Conservation (phyloP, 371 early-diverging fungal species). For the Rhizopus microsporus region DNA sequence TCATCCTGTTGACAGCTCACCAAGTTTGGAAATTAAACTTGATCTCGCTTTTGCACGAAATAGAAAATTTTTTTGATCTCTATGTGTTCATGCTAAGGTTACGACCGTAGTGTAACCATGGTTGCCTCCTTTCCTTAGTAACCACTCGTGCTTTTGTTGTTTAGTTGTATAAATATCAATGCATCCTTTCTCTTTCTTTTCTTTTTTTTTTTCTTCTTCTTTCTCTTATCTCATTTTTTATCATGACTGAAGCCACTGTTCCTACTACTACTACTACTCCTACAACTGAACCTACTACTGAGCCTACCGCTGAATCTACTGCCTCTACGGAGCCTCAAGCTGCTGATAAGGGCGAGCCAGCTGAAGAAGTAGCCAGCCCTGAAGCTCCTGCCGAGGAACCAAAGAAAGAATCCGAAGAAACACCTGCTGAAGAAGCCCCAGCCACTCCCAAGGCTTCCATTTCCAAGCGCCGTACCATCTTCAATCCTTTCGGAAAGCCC, state of each 20-base stretch:
- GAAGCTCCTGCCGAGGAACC: slow-evolving; percentile 5
- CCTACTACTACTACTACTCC: slow-evolving; percentile 10
- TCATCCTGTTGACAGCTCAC: slow-evolving; percentile 10
- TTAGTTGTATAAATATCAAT: slow-evolving; percentile 9
- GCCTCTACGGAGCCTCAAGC: background rate
- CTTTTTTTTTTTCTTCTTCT: slow-evolving; percentile 8
- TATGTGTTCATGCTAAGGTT: slow-evolving; percentile 11
- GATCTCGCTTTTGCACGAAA: slow-evolving; percentile 3
- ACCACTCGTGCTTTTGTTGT: slow-evolving; percentile 9
- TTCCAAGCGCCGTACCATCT: slow-evolving; percentile 32
- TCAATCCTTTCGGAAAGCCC: slow-evolving; percentile 32
- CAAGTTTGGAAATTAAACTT: slow-evolving; percentile 12
- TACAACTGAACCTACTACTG: slow-evolving; percentile 14
- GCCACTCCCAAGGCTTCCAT: slow-evolving; percentile 12
- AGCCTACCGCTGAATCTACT: background rate
- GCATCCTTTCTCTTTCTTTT: slow-evolving; percentile 11
- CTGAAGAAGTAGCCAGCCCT: background rate
- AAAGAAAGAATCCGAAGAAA: background rate
- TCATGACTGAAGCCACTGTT: slow-evolving; percentile 7
- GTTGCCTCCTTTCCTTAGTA: slow-evolving; percentile 8
- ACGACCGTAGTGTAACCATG: slow-evolving; percentile 15
- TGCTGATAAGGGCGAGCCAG: background rate
- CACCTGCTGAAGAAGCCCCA: slow-evolving; percentile 4
- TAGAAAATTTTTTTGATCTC: slow-evolving; percentile 1
- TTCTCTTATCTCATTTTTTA: slow-evolving; percentile 4